Conservation (phyloP, 805 yeast genomes). For the Kurtzmaniella cleridarum region DNA sequence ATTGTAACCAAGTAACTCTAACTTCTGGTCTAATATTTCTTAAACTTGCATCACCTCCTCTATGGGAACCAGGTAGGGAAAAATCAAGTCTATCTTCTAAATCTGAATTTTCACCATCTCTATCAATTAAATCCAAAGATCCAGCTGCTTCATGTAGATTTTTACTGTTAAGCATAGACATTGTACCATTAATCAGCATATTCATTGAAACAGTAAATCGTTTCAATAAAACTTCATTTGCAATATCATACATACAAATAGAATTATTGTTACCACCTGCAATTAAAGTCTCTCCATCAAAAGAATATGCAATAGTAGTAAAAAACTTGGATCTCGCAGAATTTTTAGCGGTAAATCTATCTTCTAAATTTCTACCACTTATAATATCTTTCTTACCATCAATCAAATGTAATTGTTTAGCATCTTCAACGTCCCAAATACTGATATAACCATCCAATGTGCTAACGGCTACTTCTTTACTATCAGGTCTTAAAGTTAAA, state of each 20-base stretch:
- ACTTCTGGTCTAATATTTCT: constrained; percentile 76
- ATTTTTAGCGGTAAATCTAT: constrained; percentile 74
- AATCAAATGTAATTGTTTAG: constrained; percentile 73
- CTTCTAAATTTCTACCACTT: constrained; percentile 78
- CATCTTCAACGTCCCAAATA: constrained; percentile 78
- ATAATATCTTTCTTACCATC: constrained; percentile 86
- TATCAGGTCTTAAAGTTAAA: constrained; percentile 84
- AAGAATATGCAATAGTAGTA: constrained; percentile 74
- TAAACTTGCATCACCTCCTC: constrained; percentile 72
- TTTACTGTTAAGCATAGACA: constrained; percentile 69
- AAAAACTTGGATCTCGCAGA: constrained; percentile 82
- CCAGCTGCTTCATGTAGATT: constrained; percentile 82
- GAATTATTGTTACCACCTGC: constrained; percentile 94
- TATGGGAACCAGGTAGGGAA: constrained; percentile 79
- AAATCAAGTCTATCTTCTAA: constrained; percentile 73
- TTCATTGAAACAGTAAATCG: constrained; percentile 82
- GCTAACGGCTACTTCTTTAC: constrained; percentile 83
- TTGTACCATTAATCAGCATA: constrained; percentile 88
- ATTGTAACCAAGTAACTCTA: constrained; percentile 70
- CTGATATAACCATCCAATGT: constrained; percentile 84
- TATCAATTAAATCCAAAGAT: constrained; percentile 68
- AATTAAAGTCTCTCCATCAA: constrained; percentile 81
- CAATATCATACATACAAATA: constrained; percentile 85
- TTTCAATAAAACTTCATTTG: constrained; percentile 78
- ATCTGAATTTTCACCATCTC: constrained; percentile 82